phyloP scores from a whole-genome alignment of 345 rosid genomes.

The Ricinus communis region DNA sequence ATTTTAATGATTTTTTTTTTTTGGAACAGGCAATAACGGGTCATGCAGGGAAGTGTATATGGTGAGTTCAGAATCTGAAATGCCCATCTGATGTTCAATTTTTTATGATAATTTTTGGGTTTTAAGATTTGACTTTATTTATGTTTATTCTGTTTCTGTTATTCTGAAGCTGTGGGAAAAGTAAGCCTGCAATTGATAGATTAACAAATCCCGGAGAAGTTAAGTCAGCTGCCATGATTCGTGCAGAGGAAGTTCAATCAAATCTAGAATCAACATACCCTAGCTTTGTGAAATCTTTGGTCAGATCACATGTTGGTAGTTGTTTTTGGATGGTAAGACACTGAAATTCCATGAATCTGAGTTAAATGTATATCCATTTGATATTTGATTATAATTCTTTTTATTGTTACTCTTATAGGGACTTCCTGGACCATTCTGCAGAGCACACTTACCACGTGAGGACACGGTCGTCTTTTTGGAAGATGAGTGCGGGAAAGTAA shows the following conservation, averaged over 20 bases:
- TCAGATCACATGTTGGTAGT: constrained; percentile 65
- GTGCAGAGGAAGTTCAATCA: constrained; percentile 61
- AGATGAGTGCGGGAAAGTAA: constrained; percentile 56
- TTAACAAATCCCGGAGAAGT: constrained; percentile 21
- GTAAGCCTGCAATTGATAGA: constrained; percentile 22
- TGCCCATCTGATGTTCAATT: background rate
- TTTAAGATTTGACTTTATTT: constrained; percentile 9
- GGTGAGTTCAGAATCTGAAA: constrained; percentile 38
- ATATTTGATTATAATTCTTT: background rate
- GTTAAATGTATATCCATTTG: background rate
- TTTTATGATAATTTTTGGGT: background rate
- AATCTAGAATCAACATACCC: constrained; percentile 56
- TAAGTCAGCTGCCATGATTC: constrained; percentile 49
- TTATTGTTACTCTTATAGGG: constrained; percentile 42
- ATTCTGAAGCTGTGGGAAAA: constrained; percentile 41
- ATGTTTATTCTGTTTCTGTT: constrained; percentile 3
- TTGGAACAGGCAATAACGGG: constrained; percentile 36
- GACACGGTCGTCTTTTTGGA: constrained; percentile 53
- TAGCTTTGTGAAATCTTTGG: constrained; percentile 58
- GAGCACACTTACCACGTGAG: constrained; percentile 46
- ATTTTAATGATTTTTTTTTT: background rate
- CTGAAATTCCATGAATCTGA: constrained; percentile 2
- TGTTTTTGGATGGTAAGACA: constrained; percentile 69
- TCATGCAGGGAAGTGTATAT: constrained; percentile 38
- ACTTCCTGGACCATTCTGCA: constrained; percentile 76